phyloP scores from a whole-genome alignment of 2,329 filamentous ascomycete species.

The Zymoseptoria tritici region DNA sequence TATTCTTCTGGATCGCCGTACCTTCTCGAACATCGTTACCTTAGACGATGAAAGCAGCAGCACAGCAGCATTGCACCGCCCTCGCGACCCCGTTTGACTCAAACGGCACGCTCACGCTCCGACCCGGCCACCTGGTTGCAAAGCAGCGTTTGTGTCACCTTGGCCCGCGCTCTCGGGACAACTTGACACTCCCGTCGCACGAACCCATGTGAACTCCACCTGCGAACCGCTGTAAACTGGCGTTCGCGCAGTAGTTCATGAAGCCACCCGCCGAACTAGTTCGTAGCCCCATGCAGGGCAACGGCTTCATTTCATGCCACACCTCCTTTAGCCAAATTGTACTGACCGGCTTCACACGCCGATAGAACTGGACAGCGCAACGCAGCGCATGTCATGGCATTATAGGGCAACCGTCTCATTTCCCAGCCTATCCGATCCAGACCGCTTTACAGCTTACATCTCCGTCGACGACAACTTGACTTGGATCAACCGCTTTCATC shows the following conservation, averaged over 20 bases:
- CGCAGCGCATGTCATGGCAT: neutral
- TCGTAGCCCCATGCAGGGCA: neutral
- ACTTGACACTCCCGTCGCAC: neutral
- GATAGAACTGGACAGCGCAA: neutral
- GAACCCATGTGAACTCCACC: neutral
- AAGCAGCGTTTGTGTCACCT: neutral
- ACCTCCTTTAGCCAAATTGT: neutral
- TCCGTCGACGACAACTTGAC: neutral
- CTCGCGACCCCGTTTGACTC: neutral
- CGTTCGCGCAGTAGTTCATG: neutral
- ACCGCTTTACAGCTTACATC: neutral
- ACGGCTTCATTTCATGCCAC: neutral
- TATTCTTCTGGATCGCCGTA: too few relatives aligned
- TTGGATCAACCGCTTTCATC: neutral
- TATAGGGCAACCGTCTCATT: neutral
- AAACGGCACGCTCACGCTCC: neutral
- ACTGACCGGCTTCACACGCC: too few relatives aligned
- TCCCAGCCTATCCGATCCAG: neutral
- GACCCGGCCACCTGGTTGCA: neutral
- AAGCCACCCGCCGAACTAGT: neutral
- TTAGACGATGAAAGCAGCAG: too few relatives aligned
- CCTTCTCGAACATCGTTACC: too few relatives aligned
- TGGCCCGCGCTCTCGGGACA: too few relatives aligned
- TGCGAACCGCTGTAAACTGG: neutral
- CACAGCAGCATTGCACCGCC: neutral